These are phyloP conservation scores for Fusarium nodosum DNA, from an alignment of 2,329 filamentous ascomycete species.

Conservation along the genomic window DNA sequence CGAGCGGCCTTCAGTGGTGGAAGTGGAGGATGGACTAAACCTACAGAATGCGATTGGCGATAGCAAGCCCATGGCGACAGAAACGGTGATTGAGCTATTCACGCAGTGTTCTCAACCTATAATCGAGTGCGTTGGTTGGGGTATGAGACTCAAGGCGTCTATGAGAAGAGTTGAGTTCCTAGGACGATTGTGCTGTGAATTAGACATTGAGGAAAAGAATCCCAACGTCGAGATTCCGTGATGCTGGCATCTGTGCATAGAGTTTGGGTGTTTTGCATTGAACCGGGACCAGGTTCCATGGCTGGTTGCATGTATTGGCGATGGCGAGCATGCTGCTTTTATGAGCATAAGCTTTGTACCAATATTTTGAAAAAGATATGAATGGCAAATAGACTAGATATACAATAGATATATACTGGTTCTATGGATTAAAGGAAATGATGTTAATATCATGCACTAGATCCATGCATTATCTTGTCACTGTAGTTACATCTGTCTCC, in stretches of 20 bases:
- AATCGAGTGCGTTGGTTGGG: constrained; percentile 43
- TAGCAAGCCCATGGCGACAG: constrained; percentile 41
- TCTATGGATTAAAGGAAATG: constrained; percentile 4
- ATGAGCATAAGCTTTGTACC: constrained; percentile 20
- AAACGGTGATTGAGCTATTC: constrained; percentile 47
- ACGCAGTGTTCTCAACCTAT: constrained; percentile 44
- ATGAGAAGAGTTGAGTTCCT: constrained; percentile 47
- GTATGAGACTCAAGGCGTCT: constrained; percentile 43
- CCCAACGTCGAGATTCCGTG: constrained; percentile 28
- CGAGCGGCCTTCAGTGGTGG: constrained; percentile 44
- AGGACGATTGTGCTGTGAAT: constrained; percentile 45
- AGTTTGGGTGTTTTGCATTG: constrained; percentile 23
- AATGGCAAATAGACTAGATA: constrained; percentile 9
- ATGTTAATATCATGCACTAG: background rate
- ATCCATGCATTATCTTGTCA: constrained; percentile 13
- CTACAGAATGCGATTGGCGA: constrained; percentile 40
- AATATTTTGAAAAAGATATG: constrained; percentile 13
- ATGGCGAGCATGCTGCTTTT: constrained; percentile 23
- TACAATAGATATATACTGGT: constrained; percentile 16
- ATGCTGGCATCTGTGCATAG: constrained; percentile 39
- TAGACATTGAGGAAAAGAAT: constrained; percentile 48
- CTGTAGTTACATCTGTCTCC: constrained; percentile 26
- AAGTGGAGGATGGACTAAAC: constrained; percentile 46
- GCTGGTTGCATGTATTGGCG: constrained; percentile 17
- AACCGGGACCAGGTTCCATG: background rate